Base-by-base conservation (phyloP, 306 rosid species). In the Inga oerstediana region DNA sequence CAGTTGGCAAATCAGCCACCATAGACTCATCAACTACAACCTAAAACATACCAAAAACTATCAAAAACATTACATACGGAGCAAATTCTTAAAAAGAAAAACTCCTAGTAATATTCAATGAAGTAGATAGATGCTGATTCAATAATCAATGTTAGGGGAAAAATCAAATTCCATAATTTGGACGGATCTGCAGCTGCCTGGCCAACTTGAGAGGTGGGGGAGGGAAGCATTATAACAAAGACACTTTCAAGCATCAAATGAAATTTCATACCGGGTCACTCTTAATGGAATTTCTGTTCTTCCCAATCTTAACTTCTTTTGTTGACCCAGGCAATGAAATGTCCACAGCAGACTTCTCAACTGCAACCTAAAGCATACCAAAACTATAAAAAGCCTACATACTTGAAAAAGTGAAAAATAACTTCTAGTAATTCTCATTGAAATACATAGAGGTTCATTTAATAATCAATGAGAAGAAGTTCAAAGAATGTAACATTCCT, bases 271-370 rank as follows among this genome's bases (percentile, higher is more conserved):
- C 90, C 82, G 54, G 78, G 76, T 85, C 87, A 77, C 85, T 82
- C 82, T 43, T 71, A 17, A 41, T 72, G 83, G 85, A 88, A 37
- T 74, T 80, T 72, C 75, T 24, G 32, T 49, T 85, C 88, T 79
- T 85, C 82, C 64, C 84, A 74, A 85, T 87, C 88, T 84, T 92
- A 79, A 88, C 81, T 88, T 91, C 94, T 84, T 86, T 85, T 74
- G 83, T 87, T 95, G 94, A 93, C 68, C 95, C 98, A 43, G 91
- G 88, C 24, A 97, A 92, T 82, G 93, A 83, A 87, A 89, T 97
- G 78, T 92, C 94, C 80, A 37, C 87, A 46, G 71, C 51, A 39
- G 86, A 78, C 81, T 84, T 92, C 87, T 89, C 90, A 67, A 85
- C 85, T 48, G 76, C 86, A 91, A 76, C 94, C 98, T 93, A 87